phyloP scores from a whole-genome alignment of 768 basidiomycete genomes.

The Leccinellum luteum region DNA sequence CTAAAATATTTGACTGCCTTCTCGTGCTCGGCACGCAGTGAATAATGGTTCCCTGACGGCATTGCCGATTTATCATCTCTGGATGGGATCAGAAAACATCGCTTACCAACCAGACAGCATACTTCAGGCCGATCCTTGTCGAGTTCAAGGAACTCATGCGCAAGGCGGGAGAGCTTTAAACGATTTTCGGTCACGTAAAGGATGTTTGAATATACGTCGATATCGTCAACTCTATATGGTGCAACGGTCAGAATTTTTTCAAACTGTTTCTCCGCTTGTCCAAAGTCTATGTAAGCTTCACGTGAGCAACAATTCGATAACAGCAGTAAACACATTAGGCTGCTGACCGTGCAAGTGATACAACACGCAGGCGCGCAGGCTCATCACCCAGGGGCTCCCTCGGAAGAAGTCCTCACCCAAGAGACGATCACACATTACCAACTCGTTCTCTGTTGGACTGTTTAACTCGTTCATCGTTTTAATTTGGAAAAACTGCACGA shows the following conservation, averaged over 20 bases:
- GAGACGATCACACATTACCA: conserved; percentile 77
- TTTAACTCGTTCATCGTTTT: conserved; percentile 89
- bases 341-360: conserved; percentile 87
- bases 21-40: conserved; percentile 88
- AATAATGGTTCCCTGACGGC: conserved; percentile 90
- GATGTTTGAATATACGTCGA: conserved; percentile 96
- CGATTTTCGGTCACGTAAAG: conserved; percentile 92
- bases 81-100: not conserved
- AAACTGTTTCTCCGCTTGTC: conserved; percentile 81
- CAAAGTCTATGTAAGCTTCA: conserved; percentile 62
- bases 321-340: not conserved
- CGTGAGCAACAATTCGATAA: not conserved
- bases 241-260: conserved; percentile 77
- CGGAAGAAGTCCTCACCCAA: conserved; percentile 73
- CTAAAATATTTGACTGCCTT: conserved; percentile 96
- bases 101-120: conserved; percentile 89
- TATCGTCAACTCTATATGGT: conserved; percentile 89
- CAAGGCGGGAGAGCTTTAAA: conserved; percentile 84
- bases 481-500: conserved; percentile 76
- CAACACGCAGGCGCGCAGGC: conserved; percentile 77
- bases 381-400: conserved; percentile 81
- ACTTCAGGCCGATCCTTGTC: conserved; percentile 96
- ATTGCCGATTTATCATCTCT: not conserved
- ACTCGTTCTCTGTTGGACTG: conserved; percentile 82
- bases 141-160: conserved; percentile 84